Conservation (phyloP, 345 rosid genomes). For the Murraya paniculata region DNA sequence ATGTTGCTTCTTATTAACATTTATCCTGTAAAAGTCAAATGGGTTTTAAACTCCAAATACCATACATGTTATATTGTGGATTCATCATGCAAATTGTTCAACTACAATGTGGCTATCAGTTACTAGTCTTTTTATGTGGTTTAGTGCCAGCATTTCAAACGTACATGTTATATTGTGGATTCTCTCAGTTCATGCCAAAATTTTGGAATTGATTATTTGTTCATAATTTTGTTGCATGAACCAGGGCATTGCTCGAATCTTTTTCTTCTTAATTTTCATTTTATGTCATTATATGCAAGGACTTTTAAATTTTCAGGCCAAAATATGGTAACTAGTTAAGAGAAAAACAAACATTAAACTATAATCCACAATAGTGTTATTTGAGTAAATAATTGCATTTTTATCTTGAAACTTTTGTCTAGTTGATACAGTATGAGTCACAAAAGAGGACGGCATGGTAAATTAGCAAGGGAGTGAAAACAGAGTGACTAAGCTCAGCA, state of each 20-base stretch:
- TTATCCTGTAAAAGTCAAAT: neutral
- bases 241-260: neutral
- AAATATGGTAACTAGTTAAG: neutral
- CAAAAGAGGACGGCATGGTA: neutral
- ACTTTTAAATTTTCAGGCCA: neutral
- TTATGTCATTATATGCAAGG: neutral
- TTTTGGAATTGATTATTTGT: conserved; percentile 2
- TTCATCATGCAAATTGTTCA: neutral
- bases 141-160: neutral
- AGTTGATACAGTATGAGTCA: neutral
- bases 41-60: conserved; percentile 12
- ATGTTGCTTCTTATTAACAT: neutral
- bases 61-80: neutral
- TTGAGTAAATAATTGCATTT: too few species aligned
- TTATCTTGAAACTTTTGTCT: too few species aligned
- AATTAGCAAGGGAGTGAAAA: neutral
- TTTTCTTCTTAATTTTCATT: neutral
- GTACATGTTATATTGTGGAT: neutral
- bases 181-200: neutral
- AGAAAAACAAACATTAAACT: neutral
- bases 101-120: conserved; percentile 1
- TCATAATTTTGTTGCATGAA: neutral
- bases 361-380: neutral
- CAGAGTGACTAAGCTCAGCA: neutral
- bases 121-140: neutral